Evolutionary conservation across 2,329 filamentous ascomycete species (phyloP).

Genomic region (Calonectria pseudoreteaudii): DNA sequence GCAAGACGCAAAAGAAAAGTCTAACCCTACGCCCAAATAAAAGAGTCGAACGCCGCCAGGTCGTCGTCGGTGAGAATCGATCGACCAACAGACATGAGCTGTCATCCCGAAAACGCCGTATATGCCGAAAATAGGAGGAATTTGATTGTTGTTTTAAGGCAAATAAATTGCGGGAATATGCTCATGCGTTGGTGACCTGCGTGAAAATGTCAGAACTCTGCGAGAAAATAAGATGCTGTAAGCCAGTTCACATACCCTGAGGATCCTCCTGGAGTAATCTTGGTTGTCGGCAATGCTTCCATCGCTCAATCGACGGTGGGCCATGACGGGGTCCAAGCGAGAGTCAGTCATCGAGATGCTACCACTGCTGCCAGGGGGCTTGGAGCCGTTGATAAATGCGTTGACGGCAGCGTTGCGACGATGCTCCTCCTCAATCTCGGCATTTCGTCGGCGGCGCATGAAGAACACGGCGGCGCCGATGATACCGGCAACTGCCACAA

Average conservation of each 20-base stretch:
- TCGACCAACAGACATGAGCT: constrained; percentile 52
- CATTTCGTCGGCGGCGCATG: constrained; percentile 80
- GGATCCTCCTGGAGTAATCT: constrained; percentile 95
- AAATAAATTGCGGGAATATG: constrained; percentile 27
- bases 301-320: constrained; percentile 86
- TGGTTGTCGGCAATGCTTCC: constrained; percentile 97
- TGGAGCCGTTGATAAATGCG: constrained; percentile 76
- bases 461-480: constrained; percentile 79
- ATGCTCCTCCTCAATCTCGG: constrained; percentile 86
- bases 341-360: constrained; percentile 81
- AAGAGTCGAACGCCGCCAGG: constrained; percentile 52
- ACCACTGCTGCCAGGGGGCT: constrained; percentile 72
- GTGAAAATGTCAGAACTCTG: constrained; percentile 26
- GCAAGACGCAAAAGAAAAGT: constrained; percentile 43
- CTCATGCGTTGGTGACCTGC: constrained; percentile 71
- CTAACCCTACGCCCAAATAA: constrained; percentile 52
- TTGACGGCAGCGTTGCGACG: constrained; percentile 83
- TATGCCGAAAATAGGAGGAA: constrained; percentile 51
- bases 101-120: constrained; percentile 56
- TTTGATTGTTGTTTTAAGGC: constrained; percentile 23
- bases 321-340: constrained; percentile 87
- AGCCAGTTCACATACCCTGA: constrained; percentile 77
- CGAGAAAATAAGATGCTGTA: neutral
- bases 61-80: constrained; percentile 46
- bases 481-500: constrained; percentile 75